A percentile compares a stretch with the other conserved stretches of the same genome.
Conservation (phyloP, 2,329 filamentous ascomycete species). For the Fusarium palustre region DNA sequence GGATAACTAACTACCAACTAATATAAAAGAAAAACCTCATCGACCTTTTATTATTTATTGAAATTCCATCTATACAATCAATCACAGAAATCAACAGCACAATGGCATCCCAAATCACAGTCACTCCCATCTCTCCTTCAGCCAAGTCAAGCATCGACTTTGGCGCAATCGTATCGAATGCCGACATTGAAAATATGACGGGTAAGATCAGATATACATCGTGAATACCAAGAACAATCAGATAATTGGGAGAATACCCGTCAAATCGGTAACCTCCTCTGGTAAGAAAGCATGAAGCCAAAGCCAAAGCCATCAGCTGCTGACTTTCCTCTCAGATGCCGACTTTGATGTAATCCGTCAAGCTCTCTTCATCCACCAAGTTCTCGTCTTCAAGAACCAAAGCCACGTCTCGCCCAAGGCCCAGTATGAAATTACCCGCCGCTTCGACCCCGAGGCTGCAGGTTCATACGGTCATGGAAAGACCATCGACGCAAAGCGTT, state of each 20-base stretch:
- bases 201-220: conserved; percentile 58
- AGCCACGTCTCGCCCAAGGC: conserved; percentile 72
- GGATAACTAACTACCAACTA: background rate
- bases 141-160: conserved; percentile 64
- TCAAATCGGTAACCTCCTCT: conserved; percentile 70
- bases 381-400: conserved; percentile 79
- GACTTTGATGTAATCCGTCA: conserved; percentile 73
- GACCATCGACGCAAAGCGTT: conserved; percentile 72
- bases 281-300: conserved; percentile 54
- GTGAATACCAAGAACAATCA: background rate
- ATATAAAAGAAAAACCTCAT: conserved; percentile 27
- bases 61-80: background rate
- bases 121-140: conserved; percentile 54
- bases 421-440: conserved; percentile 78
- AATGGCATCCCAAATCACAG: conserved; percentile 47
- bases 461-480: conserved; percentile 80
- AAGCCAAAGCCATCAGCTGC: conserved; percentile 1
- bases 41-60: background rate
- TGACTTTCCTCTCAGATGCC: conserved; percentile 59
- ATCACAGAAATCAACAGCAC: background rate
- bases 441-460: conserved; percentile 75
- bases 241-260: conserved; percentile 64
- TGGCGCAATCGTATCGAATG: conserved; percentile 68
- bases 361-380: conserved; percentile 75
- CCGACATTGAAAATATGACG: conserved; percentile 71